Evolutionary conservation across 352 stramenopile species (phyloP).

Genomic region (Globisporangium nagaii): DNA sequence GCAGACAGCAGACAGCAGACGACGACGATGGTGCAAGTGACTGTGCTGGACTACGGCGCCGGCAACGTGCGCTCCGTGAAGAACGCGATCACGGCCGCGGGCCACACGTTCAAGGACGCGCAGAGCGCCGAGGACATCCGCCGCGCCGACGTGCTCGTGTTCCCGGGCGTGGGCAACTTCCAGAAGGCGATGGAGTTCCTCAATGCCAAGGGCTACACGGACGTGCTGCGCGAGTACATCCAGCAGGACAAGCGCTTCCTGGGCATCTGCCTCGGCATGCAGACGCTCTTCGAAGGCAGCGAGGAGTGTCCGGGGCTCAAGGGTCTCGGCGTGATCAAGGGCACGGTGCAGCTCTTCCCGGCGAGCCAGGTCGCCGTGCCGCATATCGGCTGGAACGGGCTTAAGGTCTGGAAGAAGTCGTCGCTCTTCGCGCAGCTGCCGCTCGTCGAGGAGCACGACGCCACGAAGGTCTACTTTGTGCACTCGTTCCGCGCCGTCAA

Average conservation of each 20-base stretch:
- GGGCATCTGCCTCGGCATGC: conserved; percentile 98
- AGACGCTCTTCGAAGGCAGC: conserved; percentile 96
- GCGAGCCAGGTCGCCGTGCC: conserved; percentile 83
- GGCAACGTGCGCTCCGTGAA: conserved; percentile 97
- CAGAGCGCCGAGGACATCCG: conserved; percentile 87
- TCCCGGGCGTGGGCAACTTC: conserved; percentile 84
- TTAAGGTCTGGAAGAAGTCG: conserved; percentile 87
- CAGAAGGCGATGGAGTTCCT: conserved; percentile 91
- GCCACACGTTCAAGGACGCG: conserved; percentile 88
- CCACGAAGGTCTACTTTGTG: conserved; percentile 94
- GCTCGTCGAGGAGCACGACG: conserved; percentile 19
- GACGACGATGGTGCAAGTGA: conserved; percentile 66
- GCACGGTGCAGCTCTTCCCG: conserved; percentile 88
- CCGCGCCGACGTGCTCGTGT: conserved; percentile 80
- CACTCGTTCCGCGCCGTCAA: conserved; percentile 92
- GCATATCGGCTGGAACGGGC: conserved; percentile 98
- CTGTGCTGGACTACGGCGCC: conserved; percentile 97
- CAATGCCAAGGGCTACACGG: conserved; percentile 81
- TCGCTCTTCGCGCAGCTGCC: conserved; percentile 52
- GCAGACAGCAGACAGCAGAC: neutral
- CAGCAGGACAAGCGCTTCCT: conserved; percentile 89
- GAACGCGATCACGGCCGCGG: conserved; percentile 93
- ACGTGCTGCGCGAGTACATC: conserved; percentile 88
- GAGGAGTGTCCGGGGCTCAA: conserved; percentile 87
- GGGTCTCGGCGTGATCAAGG: conserved; percentile 92